Base-by-base conservation (phyloP, 495 filamentous ascomycete genomes). In the Trypethelium eluteriae region DNA sequence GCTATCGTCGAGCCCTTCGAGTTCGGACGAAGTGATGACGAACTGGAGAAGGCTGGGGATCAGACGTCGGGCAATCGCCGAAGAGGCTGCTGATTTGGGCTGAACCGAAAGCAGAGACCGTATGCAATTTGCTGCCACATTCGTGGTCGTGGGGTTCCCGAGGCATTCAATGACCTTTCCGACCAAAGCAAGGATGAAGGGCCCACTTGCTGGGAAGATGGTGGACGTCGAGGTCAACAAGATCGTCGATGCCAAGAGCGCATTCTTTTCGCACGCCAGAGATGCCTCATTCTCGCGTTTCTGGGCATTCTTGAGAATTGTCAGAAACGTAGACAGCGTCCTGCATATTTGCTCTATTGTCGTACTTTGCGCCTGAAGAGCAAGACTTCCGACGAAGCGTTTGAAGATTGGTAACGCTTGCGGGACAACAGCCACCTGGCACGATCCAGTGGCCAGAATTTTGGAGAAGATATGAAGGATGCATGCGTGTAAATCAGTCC, bases 401-500 rank as follows among this genome's bases (percentile, higher is more conserved):
- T 91, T 92, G 76, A 99, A 88, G 47, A 92, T 95, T 0, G 94
- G 91, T 2, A 99, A 82, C 5, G 92, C 86, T 76, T 95, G 91
- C 1, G 95, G 93, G 2, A 97, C 90, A 49, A 97, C 89, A 32
- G 89, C 82, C 14, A 87, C 83, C 77, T 98, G 95, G 73, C 93
- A 97, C 36, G 87, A 81, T 1, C 89, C 86, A 0, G 91, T 96
- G 14, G 89, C 88, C 4, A 99, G 87, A 62, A 97, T 95, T 3
- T 90, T 96, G 50, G 88, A 88, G 74, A 98, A 98, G 35, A 98
- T 96, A 76, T 99, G 93, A 41, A 98, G 81, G 70, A 98, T 96
- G 73, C 93, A 96, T 56, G 94, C 93, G 74, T 99, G 91, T 10
- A 99, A 83, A 75, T 99, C 94, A 62, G 92, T 92, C 75, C 92